A percentile compares a stretch with the other conserved stretches of the same genome.
phyloP scores from a whole-genome alignment of 805 yeast species.

The Saccharomyces eubayanus region DNA sequence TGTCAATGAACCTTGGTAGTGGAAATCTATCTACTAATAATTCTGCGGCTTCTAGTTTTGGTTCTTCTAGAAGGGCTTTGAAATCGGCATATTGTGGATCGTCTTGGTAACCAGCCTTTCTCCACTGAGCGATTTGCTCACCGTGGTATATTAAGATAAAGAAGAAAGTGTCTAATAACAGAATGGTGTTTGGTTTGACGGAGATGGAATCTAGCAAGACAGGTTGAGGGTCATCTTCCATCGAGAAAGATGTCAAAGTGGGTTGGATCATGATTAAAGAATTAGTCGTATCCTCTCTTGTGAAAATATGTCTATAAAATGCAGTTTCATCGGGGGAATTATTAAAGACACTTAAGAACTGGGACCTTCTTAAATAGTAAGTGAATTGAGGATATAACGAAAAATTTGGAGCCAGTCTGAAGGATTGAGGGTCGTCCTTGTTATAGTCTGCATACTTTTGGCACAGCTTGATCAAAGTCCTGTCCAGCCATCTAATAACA shows the following conservation, averaged over 20 bases:
- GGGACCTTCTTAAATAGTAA: constrained; percentile 92
- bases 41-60: constrained; percentile 87
- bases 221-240: constrained; percentile 81
- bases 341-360: constrained; percentile 90
- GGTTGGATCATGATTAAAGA: constrained; percentile 97
- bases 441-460: constrained; percentile 90
- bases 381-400: constrained; percentile 91
- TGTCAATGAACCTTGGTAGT: constrained; percentile 91
- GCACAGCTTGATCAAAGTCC: constrained; percentile 81
- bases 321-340: constrained; percentile 99
- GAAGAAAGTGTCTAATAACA: constrained; percentile 91
- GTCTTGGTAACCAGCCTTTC: constrained; percentile 89
- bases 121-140: constrained; percentile 90
- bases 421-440: constrained; percentile 74
- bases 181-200: constrained; percentile 76
- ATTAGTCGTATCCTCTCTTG: constrained; percentile 86
- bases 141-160: constrained; percentile 95
- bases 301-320: constrained; percentile 84
- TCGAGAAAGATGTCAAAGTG: constrained; percentile 75
- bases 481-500: constrained; percentile 88
- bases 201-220: constrained; percentile 91
- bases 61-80: constrained; percentile 77
- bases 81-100: constrained; percentile 84
- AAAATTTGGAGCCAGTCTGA: constrained; percentile 76
- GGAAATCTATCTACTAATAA: constrained; percentile 92